Base-by-base conservation (phyloP, 2,329 filamentous ascomycete genomes). In the Talaromyces sp. region DNA sequence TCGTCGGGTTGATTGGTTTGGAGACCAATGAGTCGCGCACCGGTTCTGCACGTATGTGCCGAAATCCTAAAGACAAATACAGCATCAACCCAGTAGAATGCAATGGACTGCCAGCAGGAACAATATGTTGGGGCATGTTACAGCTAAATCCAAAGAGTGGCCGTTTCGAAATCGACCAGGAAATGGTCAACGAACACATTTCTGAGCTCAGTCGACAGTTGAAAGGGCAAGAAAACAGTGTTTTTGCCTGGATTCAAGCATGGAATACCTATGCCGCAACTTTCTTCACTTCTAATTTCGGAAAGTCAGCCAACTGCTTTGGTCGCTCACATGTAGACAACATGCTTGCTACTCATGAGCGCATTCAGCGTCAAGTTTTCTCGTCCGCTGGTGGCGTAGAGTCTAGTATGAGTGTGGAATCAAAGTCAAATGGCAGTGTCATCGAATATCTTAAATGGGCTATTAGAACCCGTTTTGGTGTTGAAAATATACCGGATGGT, bases 211-310 rank as follows among this genome's bases (percentile, higher is more conserved):
- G 79, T 31, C 79, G 78, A 3, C 87, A 89, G 66, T 81, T 89
- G 5, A 75, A 76, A 8, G 77, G 80, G 18, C 82, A 81, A 61
- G 79, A 80, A 61, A 86, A 81, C 63, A 51, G 44, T 51, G 73
- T 87, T 7, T 83, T 87, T 64, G 76, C 81, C 30, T 87, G 83
- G 79, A 79, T 87, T 3, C 80, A 86, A 65, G 83, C 83, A 0
- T 87, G 84, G 79, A 87, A 87, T 66, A 81, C 77, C 44, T 87
- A 85, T 67, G 79, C 82, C 30, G 78, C 76, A 6, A 78, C 80
- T 1, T 87, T 87, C 70, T 85, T 87, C 68, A 74, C 75, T 53
- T 82, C 80, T 65, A 86, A 86, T 66, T 85, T 87, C 62, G 83
- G 81, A 7, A 79, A 79, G 60, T 79, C 83, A 4, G 81, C 83